Conservation (phyloP, 805 yeast genomes). For the Teunomyces stri region DNA sequence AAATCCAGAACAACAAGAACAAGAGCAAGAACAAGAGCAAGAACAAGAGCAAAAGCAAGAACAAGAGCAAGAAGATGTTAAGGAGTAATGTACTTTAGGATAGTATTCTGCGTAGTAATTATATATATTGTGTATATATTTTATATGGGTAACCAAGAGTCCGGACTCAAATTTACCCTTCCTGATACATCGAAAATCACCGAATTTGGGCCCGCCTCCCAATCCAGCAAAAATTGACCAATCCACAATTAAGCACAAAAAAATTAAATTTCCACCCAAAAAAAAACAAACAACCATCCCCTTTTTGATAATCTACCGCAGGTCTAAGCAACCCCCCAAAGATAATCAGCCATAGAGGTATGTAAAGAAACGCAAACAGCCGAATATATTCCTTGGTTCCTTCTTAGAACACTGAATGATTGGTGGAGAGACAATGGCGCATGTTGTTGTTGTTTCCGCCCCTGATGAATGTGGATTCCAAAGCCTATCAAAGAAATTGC, state of each 20-base stretch:
- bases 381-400: background rate
- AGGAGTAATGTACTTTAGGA: background rate
- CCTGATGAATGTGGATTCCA: background rate
- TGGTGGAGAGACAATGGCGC: no score
- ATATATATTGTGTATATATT: no score
- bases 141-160: constrained; percentile 1
- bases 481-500: constrained; percentile 5
- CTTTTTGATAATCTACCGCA: constrained; percentile 1
- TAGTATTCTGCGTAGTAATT: no score
- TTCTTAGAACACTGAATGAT: background rate
- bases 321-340: background rate
- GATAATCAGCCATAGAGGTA: constrained; percentile 1
- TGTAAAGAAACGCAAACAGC: background rate
- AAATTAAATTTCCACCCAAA: constrained; percentile 3
- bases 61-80: constrained; percentile 7
- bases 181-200: constrained; percentile 10
- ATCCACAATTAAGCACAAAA: constrained; percentile 4
- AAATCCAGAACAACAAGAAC: constrained; percentile 7
- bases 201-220: constrained; percentile 9
- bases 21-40: constrained; percentile 7
- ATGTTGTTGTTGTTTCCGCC: background rate
- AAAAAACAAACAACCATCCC: constrained; percentile 5
- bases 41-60: constrained; percentile 5
- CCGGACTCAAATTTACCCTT: constrained; percentile 6
- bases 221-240: constrained; percentile 4